phyloP scores from a whole-genome alignment of 495 filamentous ascomycete species.

The Bryoglossum gracile region DNA sequence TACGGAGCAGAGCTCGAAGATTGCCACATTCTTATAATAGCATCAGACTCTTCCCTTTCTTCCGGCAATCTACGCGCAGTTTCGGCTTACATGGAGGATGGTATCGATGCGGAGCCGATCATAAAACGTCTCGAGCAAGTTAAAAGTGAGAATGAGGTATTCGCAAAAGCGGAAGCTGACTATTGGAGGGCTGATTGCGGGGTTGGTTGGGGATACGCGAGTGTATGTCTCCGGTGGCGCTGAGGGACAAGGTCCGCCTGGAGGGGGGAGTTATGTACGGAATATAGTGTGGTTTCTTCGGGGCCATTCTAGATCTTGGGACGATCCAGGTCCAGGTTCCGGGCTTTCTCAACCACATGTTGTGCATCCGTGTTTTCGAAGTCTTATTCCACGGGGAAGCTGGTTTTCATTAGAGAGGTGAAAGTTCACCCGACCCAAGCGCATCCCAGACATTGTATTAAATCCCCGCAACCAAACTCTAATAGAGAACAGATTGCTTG shows the following conservation, averaged over 20 bases:
- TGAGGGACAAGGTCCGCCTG: constrained; percentile 21
- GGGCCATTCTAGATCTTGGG: no score
- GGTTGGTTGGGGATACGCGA: constrained; percentile 22
- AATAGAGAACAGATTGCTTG: not conserved
- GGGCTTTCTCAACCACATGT: no score
- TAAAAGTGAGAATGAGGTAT: constrained; percentile 16
- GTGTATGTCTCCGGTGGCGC: constrained; percentile 21
- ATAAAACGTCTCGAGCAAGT: constrained; percentile 14
- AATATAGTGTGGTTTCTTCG: constrained; percentile 18
- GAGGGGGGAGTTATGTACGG: constrained; percentile 19
- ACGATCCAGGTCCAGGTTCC: no score
- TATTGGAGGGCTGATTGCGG: constrained; percentile 22
- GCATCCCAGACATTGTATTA: no score
- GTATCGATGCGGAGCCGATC: constrained; percentile 23
- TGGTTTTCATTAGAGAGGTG: not conserved
- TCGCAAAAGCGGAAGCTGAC: constrained; percentile 25
- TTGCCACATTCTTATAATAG: constrained; percentile 23
- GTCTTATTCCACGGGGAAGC: not conserved
- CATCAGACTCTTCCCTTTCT: constrained; percentile 20
- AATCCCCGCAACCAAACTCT: no score
- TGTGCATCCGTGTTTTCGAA: no score
- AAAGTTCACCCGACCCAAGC: no score
- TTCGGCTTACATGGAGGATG: constrained; percentile 24
- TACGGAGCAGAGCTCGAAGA: constrained; percentile 25
- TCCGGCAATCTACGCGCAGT: constrained; percentile 14